Conservation (phyloP, 2,329 filamentous ascomycete genomes). For the Penicillium sp. region DNA sequence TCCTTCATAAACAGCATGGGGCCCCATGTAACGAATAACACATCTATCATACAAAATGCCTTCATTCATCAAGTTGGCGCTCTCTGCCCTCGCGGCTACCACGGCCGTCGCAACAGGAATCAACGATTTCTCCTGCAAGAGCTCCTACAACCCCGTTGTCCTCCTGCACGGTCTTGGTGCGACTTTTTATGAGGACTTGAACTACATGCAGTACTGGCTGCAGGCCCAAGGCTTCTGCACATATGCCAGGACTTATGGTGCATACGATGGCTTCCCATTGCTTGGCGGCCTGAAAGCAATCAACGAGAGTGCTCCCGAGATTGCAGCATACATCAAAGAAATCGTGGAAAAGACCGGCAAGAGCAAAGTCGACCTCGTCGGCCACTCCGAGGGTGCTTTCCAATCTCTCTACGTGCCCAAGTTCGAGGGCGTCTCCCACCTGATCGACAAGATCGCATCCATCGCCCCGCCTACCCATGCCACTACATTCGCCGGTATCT, state of each 20-base stretch:
- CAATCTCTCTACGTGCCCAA: slow-evolving; percentile 45
- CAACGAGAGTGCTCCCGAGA: slow-evolving; percentile 40
- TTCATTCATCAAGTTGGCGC: slow-evolving; percentile 15
- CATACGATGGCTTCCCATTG: slow-evolving; percentile 38
- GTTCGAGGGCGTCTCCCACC: slow-evolving; percentile 32
- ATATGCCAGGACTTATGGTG: slow-evolving; percentile 45
- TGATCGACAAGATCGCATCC: slow-evolving; percentile 36
- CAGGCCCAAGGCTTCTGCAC: slow-evolving; percentile 44
- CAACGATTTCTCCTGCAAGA: slow-evolving; percentile 39
- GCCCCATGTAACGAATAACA: not conserved
- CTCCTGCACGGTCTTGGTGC: slow-evolving; percentile 42
- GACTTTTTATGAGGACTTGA: slow-evolving; percentile 41
- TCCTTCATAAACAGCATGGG: not conserved
- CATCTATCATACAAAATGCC: slow-evolving; percentile 16
- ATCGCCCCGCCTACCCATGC: slow-evolving; percentile 41
- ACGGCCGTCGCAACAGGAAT: slow-evolving; percentile 22
- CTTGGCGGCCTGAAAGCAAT: slow-evolving; percentile 43
- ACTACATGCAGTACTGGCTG: slow-evolving; percentile 38
- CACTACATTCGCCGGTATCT: slow-evolving; percentile 33
- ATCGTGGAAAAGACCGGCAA: slow-evolving; percentile 39
- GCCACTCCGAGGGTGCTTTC: slow-evolving; percentile 48
- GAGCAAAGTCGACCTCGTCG: slow-evolving; percentile 44
- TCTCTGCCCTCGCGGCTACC: slow-evolving; percentile 19
- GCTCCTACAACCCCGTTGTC: slow-evolving; percentile 35
- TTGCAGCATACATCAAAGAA: slow-evolving; percentile 42